Evolutionary conservation across 768 basidiomycete genomes (phyloP).

Genomic region (Leccinellum albellum): DNA sequence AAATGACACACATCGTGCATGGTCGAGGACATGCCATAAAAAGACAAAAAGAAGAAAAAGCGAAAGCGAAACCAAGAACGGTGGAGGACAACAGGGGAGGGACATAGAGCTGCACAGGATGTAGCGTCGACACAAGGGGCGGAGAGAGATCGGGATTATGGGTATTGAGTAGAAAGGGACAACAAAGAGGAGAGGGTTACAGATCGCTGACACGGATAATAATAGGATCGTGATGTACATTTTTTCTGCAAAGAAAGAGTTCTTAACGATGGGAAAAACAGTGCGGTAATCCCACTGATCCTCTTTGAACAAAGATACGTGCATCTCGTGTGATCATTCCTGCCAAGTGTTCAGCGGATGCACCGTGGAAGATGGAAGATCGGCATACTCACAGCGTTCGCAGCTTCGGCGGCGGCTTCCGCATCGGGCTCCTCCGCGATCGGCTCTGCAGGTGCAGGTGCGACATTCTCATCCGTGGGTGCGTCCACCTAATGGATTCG

Average conservation of each 20-base stretch:
- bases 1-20: conserved; percentile 7
- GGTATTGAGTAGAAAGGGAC: conserved; percentile 13
- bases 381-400: conserved; percentile 23
- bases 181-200: conserved; percentile 18
- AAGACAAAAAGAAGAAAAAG: neutral
- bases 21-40: conserved; percentile 10
- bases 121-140: conserved; percentile 11
- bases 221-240: conserved; percentile 31
- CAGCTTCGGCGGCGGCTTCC: conserved; percentile 40
- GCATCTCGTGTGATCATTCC: conserved; percentile 19
- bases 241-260: conserved; percentile 23
- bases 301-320: conserved; percentile 9
- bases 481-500: conserved; percentile 30
- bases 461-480: conserved; percentile 36
- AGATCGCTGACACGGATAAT: conserved; percentile 31
- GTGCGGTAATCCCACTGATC: conserved; percentile 10
- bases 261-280: conserved; percentile 14
- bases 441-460: conserved; percentile 38
- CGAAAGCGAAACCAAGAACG: conserved; percentile 28
- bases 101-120: conserved; percentile 20
- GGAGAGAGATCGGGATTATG: conserved; percentile 8
- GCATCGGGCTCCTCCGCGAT: conserved; percentile 56
- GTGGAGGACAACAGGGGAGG: neutral
- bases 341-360: conserved; percentile 1
- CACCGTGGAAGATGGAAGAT: neutral